Percentiles rank a stretch among this genome's conserved stretches.
Evolutionary conservation across 2,329 filamentous ascomycete species (phyloP).

Genomic region (Blastomyces silverae): DNA sequence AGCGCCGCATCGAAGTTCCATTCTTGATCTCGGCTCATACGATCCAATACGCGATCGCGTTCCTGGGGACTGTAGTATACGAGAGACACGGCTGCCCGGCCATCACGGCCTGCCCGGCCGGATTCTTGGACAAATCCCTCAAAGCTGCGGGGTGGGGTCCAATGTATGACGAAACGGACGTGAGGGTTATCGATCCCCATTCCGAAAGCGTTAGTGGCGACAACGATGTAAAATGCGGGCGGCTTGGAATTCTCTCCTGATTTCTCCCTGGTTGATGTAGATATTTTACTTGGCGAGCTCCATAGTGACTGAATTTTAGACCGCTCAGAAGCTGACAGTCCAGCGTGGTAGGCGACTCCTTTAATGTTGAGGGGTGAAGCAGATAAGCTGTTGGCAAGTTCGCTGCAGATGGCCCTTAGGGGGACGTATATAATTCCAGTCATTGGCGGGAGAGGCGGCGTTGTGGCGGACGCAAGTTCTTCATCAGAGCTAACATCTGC

Average conservation of each 20-base stretch:
- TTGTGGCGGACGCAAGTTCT: neutral
- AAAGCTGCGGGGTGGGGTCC: constrained; percentile 88
- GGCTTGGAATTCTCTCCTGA: constrained; percentile 21
- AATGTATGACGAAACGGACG: constrained; percentile 90
- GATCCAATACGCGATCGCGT: constrained; percentile 61
- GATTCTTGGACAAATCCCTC: constrained; percentile 97
- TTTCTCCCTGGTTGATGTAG: constrained; percentile 11
- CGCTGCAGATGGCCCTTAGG: constrained; percentile 37
- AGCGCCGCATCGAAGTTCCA: constrained; percentile 26
- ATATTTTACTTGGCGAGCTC: constrained; percentile 23
- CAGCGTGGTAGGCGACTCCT: constrained; percentile 48
- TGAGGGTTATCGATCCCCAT: constrained; percentile 98
- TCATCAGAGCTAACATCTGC: constrained; percentile 50
- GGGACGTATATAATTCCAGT: constrained; percentile 46
- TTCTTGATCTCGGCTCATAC: constrained; percentile 44
- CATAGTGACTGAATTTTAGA: constrained; percentile 49
- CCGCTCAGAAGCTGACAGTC: constrained; percentile 64
- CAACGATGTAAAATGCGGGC: constrained; percentile 81
- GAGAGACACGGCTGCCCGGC: constrained; percentile 73
- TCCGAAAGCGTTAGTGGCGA: constrained; percentile 91
- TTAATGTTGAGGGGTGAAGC: constrained; percentile 29
- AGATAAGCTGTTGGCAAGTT: constrained; percentile 36
- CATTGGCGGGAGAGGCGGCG: constrained; percentile 31
- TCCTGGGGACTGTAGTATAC: constrained; percentile 89
- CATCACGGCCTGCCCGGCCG: constrained; percentile 81